Base-by-base conservation (phyloP, 768 basidiomycete species). In the Boletales sp. region DNA sequence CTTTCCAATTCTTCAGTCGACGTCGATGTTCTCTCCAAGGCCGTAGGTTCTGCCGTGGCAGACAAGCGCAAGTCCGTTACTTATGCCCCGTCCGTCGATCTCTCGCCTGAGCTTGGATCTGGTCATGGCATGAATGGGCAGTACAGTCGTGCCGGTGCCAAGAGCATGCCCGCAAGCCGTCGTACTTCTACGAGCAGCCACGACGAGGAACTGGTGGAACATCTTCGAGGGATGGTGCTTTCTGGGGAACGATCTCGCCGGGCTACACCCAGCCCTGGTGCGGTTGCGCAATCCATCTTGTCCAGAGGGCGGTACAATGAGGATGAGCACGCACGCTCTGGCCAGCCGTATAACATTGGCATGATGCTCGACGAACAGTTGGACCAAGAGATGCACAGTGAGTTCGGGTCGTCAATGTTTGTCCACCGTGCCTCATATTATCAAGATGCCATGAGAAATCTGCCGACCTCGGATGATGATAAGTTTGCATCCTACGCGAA, bases 371-470 rank as follows among this genome's bases (percentile, higher is more conserved):
- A 95, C 58, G 89, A 94, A 67, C 91, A 94, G 62, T 71, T 95
- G 57, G 93, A 95, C 63, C 83, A 90, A 70, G 93, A 95, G 66
- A 93, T 95, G 83, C 86, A 94, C 63, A 93, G 92, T 93, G 59
- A 60, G 87, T 78, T 15, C 25, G 7, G 35, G 34, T 44, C 50
- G 49, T 8, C 30, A 35, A 44, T 44, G 46, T 50, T 38, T 35
- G 19, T 57, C 49, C 53, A 32, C 48, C 14, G 36, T 55, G 39
- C 59, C 52, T 60, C 45, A 58, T 59, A 28, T 56, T 25, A 48
- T 33, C 9, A 67, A 92, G 91, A 91, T 69, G 89, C 92, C 9
- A 93, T 94, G 81, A 82, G 83, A 69, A 82, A 92, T 61, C 76
- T 89, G 44, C 91, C 87, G 30, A 93, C 87, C 15, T 91, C 84